phyloP scores from a whole-genome alignment of 2,329 filamentous ascomycete genomes.

The Botryotinia convoluta region DNA sequence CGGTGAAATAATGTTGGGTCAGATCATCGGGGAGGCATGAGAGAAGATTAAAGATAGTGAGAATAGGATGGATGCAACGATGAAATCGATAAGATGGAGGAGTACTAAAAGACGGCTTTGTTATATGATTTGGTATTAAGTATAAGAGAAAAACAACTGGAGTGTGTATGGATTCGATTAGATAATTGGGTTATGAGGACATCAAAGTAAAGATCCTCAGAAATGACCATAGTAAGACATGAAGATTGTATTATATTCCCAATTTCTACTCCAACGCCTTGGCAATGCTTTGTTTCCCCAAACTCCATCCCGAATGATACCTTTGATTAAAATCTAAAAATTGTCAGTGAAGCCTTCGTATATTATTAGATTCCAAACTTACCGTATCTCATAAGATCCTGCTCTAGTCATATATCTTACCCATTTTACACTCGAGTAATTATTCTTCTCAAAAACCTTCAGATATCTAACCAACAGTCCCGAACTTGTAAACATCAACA shows the following conservation, averaged over 20 bases:
- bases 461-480: slow-evolving; percentile 89
- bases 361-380: slow-evolving; percentile 21
- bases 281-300: slow-evolving; percentile 21
- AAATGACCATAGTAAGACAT: slow-evolving; percentile 2
- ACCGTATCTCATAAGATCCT: slow-evolving; percentile 96
- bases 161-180: not conserved
- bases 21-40: not conserved
- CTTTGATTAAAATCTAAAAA: slow-evolving; percentile 25
- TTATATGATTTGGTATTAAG: not conserved
- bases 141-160: not conserved
- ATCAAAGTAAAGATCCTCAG: not conserved
- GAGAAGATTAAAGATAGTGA: not conserved
- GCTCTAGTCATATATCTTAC: slow-evolving; percentile 98
- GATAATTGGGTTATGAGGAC: not conserved
- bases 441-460: slow-evolving; percentile 99
- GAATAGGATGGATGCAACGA: not conserved
- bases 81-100: not conserved
- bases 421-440: slow-evolving; percentile 99
- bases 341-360: slow-evolving; percentile 4
- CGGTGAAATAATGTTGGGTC: not conserved
- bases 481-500: slow-evolving; percentile 97
- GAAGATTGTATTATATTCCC: slow-evolving; percentile 20
- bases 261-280: slow-evolving; percentile 17
- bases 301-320: slow-evolving; percentile 15
- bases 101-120: not conserved